A percentile compares a stretch with the other conserved stretches of the same genome.
These are phyloP conservation scores for Atkinsonella texensis DNA, from an alignment of 2,329 filamentous ascomycete species.

Conservation along the genomic window DNA sequence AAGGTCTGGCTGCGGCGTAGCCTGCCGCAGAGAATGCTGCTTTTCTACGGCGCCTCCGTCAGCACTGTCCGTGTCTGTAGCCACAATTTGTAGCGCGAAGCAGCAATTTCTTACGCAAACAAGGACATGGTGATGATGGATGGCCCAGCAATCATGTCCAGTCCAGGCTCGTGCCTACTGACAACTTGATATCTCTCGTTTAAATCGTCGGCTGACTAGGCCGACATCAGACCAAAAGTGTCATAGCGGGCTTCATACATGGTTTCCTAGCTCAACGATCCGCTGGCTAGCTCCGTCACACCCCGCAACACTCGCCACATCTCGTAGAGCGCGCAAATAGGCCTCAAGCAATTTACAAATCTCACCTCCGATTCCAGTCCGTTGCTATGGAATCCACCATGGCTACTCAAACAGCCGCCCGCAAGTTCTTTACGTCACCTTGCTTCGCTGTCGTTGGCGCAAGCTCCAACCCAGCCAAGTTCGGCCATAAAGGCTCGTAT, in stretches of 20 bases:
- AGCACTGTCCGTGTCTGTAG: not conserved
- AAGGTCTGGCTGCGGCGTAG: slow-evolving; percentile 49
- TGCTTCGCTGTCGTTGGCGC: slow-evolving; percentile 84
- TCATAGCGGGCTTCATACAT: no score
- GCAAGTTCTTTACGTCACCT: slow-evolving; percentile 67
- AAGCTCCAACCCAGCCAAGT: slow-evolving; percentile 73
- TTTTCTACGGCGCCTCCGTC: slow-evolving; percentile 26
- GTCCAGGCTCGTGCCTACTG: not conserved
- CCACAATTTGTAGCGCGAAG: not conserved
- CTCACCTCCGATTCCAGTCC: not conserved
- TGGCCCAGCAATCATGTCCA: no score
- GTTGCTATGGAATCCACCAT: slow-evolving; percentile 20
- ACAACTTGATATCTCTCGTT: not conserved
- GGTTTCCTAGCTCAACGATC: no score
- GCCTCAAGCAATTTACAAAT: not conserved
- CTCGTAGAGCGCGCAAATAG: not conserved
- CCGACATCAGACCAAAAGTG: slow-evolving; percentile 6
- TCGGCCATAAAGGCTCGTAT: slow-evolving; percentile 67
- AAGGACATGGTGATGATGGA: slow-evolving; percentile 27
- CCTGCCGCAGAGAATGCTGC: slow-evolving; percentile 41
- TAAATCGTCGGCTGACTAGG: slow-evolving; percentile 2
- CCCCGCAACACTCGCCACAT: not conserved
- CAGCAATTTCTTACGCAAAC: slow-evolving; percentile 28
- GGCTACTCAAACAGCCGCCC: slow-evolving; percentile 59
- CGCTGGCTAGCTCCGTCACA: not conserved